Percentiles rank a stretch among this genome's conserved stretches.
phyloP scores from a whole-genome alignment of 2,329 filamentous ascomycete genomes.

The Sarocladium oryzae region DNA sequence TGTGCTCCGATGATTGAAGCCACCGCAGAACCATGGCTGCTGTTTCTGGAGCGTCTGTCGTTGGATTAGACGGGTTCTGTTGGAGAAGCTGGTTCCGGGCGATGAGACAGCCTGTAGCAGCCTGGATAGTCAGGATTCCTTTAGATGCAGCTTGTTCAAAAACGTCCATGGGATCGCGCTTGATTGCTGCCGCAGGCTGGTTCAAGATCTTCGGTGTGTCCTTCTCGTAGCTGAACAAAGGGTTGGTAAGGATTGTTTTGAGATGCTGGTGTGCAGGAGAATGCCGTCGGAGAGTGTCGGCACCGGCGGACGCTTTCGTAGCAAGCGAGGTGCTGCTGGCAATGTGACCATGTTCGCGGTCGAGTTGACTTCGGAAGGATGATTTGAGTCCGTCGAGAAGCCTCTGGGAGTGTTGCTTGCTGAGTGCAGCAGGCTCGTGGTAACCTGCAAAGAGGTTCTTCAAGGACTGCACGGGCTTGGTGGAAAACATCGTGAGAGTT shows the following conservation, averaged over 20 bases:
- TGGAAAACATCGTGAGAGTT: constrained; percentile 27
- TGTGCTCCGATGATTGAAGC: constrained; percentile 44
- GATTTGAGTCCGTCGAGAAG: constrained; percentile 49
- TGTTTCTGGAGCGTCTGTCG: constrained; percentile 36
- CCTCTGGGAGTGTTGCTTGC: constrained; percentile 43
- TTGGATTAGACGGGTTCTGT: constrained; percentile 17
- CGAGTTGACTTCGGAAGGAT: constrained; percentile 53
- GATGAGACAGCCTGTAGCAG: constrained; percentile 47
- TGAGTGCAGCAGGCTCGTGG: constrained; percentile 47
- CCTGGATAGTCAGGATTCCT: constrained; percentile 48
- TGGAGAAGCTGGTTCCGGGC: constrained; percentile 39
- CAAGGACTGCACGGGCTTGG: constrained; percentile 29
- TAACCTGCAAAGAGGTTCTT: constrained; percentile 34
- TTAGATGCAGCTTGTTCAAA: constrained; percentile 50
- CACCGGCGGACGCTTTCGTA: constrained; percentile 15
- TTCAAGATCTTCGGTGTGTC: constrained; percentile 12
- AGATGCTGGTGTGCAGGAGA: constrained; percentile 40
- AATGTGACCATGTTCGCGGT: constrained; percentile 47
- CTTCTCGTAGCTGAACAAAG: constrained; percentile 40
- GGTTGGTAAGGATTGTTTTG: constrained; percentile 51
- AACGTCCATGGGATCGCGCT: constrained; percentile 43
- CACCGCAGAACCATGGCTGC: constrained; percentile 44
- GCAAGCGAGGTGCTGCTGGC: constrained; percentile 20
- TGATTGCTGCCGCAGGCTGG: constrained; percentile 8
- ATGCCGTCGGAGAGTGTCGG: constrained; percentile 24